Conservation (phyloP, 768 basidiomycete species). For the Tricholoma sp. region DNA sequence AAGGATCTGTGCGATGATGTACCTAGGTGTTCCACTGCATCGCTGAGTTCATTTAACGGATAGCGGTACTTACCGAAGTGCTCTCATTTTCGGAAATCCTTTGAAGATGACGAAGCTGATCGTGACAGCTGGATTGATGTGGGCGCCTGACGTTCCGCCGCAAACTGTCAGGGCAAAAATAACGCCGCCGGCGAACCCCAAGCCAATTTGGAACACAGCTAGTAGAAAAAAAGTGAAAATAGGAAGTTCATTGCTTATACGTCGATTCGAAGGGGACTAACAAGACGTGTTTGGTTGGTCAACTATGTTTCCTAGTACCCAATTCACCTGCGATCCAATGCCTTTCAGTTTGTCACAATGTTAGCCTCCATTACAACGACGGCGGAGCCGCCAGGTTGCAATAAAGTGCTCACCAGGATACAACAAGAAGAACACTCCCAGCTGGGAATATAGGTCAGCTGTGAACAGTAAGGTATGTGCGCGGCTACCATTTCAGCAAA, state of each 20-base stretch:
- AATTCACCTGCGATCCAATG: conserved; percentile 49
- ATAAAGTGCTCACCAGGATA: conserved; percentile 35
- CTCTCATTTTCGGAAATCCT: conserved; percentile 50
- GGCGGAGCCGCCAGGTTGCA: neutral
- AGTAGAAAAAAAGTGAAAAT: conserved; percentile 16
- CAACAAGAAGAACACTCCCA: conserved; percentile 59
- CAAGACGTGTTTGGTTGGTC: conserved; percentile 36
- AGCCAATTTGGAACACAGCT: conserved; percentile 55
- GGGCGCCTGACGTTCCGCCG: conserved; percentile 51
- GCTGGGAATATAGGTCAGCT: conserved; percentile 22
- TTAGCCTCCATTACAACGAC: neutral
- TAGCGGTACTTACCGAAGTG: conserved; percentile 34
- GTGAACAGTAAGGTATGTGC: neutral
- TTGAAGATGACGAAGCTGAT: conserved; percentile 46
- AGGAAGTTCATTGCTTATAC: neutral
- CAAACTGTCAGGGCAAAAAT: conserved; percentile 51
- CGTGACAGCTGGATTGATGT: conserved; percentile 63
- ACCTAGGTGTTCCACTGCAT: conserved; percentile 30
- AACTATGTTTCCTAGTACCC: conserved; percentile 40
- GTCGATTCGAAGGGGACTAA: conserved; percentile 24
- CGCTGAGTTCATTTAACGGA: neutral
- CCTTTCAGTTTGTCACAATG: conserved; percentile 27
- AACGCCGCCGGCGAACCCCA: conserved; percentile 55
- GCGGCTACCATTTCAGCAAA: conserved; percentile 53
- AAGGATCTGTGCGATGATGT: conserved; percentile 59